Conservation (phyloP, 306 rosid genomes). For the Rosa multiflora region DNA sequence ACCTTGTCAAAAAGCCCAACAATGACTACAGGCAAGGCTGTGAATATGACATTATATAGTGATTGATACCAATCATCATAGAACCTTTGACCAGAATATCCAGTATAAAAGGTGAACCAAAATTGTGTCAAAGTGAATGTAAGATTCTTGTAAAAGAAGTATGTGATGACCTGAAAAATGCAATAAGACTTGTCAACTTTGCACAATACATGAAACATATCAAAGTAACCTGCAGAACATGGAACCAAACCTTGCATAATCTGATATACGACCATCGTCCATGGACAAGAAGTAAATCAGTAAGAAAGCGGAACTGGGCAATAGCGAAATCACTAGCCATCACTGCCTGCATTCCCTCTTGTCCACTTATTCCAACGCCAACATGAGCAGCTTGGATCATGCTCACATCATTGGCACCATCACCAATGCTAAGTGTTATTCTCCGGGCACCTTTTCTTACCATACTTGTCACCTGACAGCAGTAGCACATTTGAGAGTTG, state of each 20-base stretch:
- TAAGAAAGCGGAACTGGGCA: conserved; percentile 95
- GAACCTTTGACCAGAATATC: conserved; percentile 97
- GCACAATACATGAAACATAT: conserved; percentile 14
- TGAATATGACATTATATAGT: conserved; percentile 84
- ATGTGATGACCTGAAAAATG: conserved; percentile 74
- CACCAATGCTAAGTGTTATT: conserved; percentile 94
- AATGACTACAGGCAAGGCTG: conserved; percentile 89
- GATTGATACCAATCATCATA: conserved; percentile 98
- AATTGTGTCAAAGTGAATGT: conserved; percentile 95
- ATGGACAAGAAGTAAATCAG: conserved; percentile 95
- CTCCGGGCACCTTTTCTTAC: conserved; percentile 88
- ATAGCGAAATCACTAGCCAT: conserved; percentile 99
- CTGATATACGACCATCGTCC: conserved; percentile 99
- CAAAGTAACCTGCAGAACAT: conserved; percentile 8
- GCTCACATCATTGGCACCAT: conserved; percentile 99
- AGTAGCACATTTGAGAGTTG: conserved; percentile 2
- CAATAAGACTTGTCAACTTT: conserved; percentile 20
- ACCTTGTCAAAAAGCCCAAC: conserved; percentile 98
- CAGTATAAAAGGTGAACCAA: conserved; percentile 98
- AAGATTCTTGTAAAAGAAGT: conserved; percentile 98
- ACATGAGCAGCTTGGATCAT: conserved; percentile 99
- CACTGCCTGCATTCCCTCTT: conserved; percentile 99
- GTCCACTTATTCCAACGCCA: conserved; percentile 94
- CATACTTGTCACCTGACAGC: conserved; percentile 81
- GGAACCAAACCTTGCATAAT: conserved; percentile 80